A percentile compares a stretch with the other conserved stretches of the same genome.
Evolutionary conservation across 2,329 filamentous ascomycete species (phyloP).

Genomic region (Xylaria digitata): DNA sequence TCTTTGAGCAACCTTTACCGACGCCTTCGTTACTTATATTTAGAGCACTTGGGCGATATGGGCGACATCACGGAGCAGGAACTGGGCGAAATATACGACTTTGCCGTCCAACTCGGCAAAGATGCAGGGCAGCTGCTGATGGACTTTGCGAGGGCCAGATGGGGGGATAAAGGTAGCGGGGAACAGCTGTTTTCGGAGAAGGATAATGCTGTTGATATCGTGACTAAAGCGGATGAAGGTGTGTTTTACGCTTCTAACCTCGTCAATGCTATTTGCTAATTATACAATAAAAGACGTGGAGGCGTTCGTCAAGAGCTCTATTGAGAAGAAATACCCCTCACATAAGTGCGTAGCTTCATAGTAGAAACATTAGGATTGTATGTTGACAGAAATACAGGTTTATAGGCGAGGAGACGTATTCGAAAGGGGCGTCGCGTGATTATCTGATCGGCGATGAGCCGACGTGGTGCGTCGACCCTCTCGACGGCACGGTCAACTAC

Average conservation of each 20-base stretch:
- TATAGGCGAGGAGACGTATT: constrained; percentile 81
- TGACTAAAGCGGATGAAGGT: constrained; percentile 82
- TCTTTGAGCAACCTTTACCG: not conserved
- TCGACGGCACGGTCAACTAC: constrained; percentile 85
- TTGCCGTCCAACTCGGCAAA: constrained; percentile 76
- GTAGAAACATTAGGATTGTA: not conserved
- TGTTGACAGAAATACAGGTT: constrained; percentile 62
- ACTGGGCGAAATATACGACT: constrained; percentile 73
- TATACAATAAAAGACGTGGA: constrained; percentile 69
- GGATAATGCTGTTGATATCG: constrained; percentile 80
- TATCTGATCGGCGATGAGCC: constrained; percentile 73
- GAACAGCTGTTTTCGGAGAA: constrained; percentile 69
- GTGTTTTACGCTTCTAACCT: constrained; percentile 36
- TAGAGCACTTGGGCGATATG: constrained; percentile 9
- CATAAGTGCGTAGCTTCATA: constrained; percentile 66
- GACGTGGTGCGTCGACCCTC: constrained; percentile 81
- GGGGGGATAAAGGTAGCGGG: constrained; percentile 52
- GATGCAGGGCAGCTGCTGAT: constrained; percentile 76
- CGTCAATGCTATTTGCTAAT: constrained; percentile 7
- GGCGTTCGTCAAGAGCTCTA: constrained; percentile 71
- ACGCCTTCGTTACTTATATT: not conserved
- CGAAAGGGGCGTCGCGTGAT: constrained; percentile 71
- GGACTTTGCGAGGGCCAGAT: constrained; percentile 69
- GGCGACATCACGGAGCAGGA: constrained; percentile 56
- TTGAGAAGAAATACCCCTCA: constrained; percentile 69